These are phyloP conservation scores for Gastrodia elata DNA, from an alignment of 106 monocot species.

Conservation along the genomic window DNA sequence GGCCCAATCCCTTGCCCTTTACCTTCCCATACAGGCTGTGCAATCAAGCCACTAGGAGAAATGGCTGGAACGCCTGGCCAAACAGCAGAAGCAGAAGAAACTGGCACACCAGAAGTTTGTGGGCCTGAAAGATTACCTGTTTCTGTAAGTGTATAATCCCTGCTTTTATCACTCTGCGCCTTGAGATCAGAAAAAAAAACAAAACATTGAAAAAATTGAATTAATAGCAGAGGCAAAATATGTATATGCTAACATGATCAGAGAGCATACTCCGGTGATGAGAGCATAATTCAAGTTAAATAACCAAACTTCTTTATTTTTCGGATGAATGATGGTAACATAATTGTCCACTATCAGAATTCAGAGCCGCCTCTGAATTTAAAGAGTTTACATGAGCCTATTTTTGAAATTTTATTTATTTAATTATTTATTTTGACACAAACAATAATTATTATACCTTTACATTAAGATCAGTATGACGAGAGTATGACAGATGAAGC, in stretches of 20 bases:
- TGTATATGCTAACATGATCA: too few species aligned
- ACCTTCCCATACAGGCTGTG: slow-evolving; percentile 36
- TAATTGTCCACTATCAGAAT: not conserved
- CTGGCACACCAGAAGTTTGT: slow-evolving; percentile 33
- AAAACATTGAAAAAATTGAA: not conserved
- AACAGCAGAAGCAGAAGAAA: slow-evolving; percentile 13
- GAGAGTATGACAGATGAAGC: slow-evolving; percentile 96
- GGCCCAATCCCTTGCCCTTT: slow-evolving; percentile 22
- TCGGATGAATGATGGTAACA: not conserved
- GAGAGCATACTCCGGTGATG: not conserved
- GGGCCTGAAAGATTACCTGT: slow-evolving; percentile 42
- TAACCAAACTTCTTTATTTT: not conserved
- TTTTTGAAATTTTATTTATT: slow-evolving; percentile 1
- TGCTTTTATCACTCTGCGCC: slow-evolving; percentile 84
- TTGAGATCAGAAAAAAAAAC: slow-evolving; percentile 19
- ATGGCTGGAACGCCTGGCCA: slow-evolving; percentile 34
- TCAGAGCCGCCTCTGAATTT: not conserved
- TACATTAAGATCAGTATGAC: slow-evolving; percentile 96
- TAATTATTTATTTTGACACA: slow-evolving; percentile 6
- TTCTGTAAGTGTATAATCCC: slow-evolving; percentile 72
- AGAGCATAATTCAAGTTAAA: not conserved
- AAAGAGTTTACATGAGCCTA: not conserved
- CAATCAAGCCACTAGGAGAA: slow-evolving; percentile 18
- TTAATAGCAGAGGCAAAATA: not conserved
- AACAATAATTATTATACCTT: slow-evolving; percentile 49